These are phyloP conservation scores for Tricholoma sp. DNA, from an alignment of 768 basidiomycete genomes.

Conservation along the genomic window DNA sequence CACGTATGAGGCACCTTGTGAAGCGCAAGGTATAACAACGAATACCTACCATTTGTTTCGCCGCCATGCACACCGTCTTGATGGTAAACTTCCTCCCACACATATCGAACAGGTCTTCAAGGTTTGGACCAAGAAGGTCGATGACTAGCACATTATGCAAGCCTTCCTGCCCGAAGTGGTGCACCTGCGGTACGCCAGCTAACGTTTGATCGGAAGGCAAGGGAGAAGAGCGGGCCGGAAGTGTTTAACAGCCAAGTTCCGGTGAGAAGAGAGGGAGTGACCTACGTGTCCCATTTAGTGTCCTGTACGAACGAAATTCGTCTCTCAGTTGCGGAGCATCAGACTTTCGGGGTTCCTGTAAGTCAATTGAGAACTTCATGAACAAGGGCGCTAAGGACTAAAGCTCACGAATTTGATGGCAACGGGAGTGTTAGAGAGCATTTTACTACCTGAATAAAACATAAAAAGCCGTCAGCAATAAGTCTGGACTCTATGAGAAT, in stretches of 20 bases:
- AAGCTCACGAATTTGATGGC: conserved; percentile 93
- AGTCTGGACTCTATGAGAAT: background rate
- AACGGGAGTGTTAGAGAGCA: conserved; percentile 80
- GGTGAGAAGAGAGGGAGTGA: conserved; percentile 15
- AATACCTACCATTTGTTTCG: conserved; percentile 90
- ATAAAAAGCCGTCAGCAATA: conserved; percentile 3
- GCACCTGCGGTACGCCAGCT: conserved; percentile 97
- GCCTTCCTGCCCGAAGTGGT: conserved; percentile 98
- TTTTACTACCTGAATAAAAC: conserved; percentile 62
- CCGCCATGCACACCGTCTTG: conserved; percentile 99
- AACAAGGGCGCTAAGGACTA: conserved; percentile 5
- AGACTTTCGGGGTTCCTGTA: conserved; percentile 91
- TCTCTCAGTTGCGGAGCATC: conserved; percentile 97
- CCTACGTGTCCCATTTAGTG: conserved; percentile 84
- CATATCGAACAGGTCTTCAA: conserved; percentile 99
- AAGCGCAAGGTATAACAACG: conserved; percentile 1
- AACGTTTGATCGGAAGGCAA: conserved; percentile 13
- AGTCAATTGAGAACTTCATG: conserved; percentile 8
- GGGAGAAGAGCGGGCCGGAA: conserved; percentile 1
- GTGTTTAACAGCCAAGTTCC: background rate
- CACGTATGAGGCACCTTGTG: background rate
- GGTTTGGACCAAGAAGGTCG: conserved; percentile 93
- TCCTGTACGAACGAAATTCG: conserved; percentile 96
- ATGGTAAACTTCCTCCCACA: conserved; percentile 96
- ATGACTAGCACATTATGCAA: conserved; percentile 94